phyloP scores from a whole-genome alignment of 1,284 basidiomycete genomes.

The Omphalotus olearius region DNA sequence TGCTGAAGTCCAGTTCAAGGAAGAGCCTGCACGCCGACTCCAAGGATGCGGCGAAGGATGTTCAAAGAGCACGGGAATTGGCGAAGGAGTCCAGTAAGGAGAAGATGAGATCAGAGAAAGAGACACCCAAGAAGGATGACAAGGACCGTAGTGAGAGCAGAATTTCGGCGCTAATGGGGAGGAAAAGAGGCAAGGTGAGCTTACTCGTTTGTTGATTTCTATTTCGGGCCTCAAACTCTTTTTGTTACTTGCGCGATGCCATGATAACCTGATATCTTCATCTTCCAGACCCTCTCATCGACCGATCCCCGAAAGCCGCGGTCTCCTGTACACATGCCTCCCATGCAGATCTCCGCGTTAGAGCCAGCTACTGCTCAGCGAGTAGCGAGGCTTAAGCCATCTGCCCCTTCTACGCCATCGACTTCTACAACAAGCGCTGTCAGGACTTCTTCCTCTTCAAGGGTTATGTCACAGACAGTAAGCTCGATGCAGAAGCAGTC shows the following conservation, averaged over 20 bases:
- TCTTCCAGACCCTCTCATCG: constrained; percentile 75
- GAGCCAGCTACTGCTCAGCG: constrained; percentile 76
- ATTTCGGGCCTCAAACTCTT: constrained; percentile 12
- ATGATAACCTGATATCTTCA: constrained; percentile 15
- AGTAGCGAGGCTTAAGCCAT: constrained; percentile 70
- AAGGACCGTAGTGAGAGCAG: constrained; percentile 83
- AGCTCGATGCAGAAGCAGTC: constrained; percentile 82
- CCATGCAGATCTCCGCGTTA: constrained; percentile 83
- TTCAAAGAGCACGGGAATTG: constrained; percentile 33
- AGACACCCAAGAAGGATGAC: constrained; percentile 69
- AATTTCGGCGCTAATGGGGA: constrained; percentile 83
- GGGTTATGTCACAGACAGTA: constrained; percentile 68
- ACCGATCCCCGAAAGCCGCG: constrained; percentile 71
- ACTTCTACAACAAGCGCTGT: constrained; percentile 36
- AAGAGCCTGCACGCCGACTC: constrained; percentile 75
- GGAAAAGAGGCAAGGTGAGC: constrained; percentile 88
- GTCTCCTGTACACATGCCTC: constrained; percentile 69
- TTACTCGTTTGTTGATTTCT: constrained; percentile 10
- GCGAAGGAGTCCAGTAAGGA: constrained; percentile 39
- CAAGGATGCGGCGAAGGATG: constrained; percentile 52
- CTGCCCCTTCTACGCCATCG: constrained; percentile 37
- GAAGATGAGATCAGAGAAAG: constrained; percentile 42
- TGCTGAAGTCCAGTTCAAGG: constrained; percentile 82
- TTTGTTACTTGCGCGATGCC: neutral
- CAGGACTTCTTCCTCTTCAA: constrained; percentile 49